Percentiles rank a stretch among this genome's conserved stretches.
Conservation (phyloP, 2,329 filamentous ascomycete species). For the Aspergillus viridinutans region DNA sequence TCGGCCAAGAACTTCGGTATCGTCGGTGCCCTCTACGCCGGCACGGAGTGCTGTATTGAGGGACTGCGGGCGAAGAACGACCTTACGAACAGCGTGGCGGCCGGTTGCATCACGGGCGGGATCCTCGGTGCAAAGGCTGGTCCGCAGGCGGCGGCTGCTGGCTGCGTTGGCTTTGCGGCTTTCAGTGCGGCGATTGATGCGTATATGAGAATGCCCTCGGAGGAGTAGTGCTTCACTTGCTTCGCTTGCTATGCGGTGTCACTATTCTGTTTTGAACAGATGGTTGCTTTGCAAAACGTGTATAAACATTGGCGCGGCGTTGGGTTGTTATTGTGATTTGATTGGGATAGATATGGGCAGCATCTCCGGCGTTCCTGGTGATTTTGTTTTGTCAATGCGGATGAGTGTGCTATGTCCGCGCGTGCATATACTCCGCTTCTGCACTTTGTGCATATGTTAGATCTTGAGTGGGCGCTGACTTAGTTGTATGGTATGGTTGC, state of each 20-base stretch:
- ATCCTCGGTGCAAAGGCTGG: constrained; percentile 82
- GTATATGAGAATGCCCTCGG: constrained; percentile 72
- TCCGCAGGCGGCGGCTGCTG: constrained; percentile 80
- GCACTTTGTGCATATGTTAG: not conserved
- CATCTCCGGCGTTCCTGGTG: not conserved
- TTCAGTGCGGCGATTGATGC: constrained; percentile 89
- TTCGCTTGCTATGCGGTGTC: not conserved
- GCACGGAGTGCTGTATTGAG: constrained; percentile 95
- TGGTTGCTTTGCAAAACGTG: not conserved
- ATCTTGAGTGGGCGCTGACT: not conserved
- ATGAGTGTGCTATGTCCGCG: not conserved
- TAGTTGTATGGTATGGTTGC: not conserved
- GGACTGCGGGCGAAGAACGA: constrained; percentile 89
- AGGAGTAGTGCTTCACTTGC: constrained; percentile 21
- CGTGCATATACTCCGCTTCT: not conserved
- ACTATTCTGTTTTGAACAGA: not conserved
- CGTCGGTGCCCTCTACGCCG: constrained; percentile 84
- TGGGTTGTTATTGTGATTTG: not conserved
- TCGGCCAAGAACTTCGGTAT: constrained; percentile 93
- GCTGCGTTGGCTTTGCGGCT: constrained; percentile 89
- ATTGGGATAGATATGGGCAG: not conserved
- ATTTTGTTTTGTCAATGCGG: not conserved
- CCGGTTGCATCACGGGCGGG: constrained; percentile 87
- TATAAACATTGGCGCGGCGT: not conserved
- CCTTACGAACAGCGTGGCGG: constrained; percentile 76